Base-by-base conservation (phyloP, 495 filamentous ascomycete genomes). In the Aspergillus sclerotiicarbonarius region DNA sequence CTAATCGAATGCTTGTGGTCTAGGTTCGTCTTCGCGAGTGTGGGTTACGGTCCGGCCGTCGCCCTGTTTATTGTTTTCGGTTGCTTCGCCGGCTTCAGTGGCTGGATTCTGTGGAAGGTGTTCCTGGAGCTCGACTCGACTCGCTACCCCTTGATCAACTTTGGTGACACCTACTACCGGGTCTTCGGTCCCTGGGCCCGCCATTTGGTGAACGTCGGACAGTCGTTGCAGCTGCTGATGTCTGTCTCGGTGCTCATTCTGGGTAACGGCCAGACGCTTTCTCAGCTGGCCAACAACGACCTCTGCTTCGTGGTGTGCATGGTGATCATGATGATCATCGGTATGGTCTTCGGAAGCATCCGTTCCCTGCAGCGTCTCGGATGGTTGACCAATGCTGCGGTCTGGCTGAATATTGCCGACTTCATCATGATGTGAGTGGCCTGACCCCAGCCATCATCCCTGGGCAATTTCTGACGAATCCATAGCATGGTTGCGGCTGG, bases 171-270 rank as follows among this genome's bases (percentile, higher is more conserved):
- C 43, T 45, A 18, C 15, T 45, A 13, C 15, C 43, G 43, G 13
- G 16, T 45, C 43, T 45, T n/a, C 43, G 43, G 43, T n/a, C 19
- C 43, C 43, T 18, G 19, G 43, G 15, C 43, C 19, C 43, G 43
- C 19, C 43, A 45, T n/a, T 18, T 45, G 9, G 19, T 45, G 9
- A 45, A 45, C 43, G 4, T 45, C 43, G 43, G 43, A 18, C 43
- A 45, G 19, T 45, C 43, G 43, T n/a, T 45, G 43, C 43, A 45
- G 43, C 43, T 45, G 43, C 43, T 45, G 5, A n/a, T 45, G 43
- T 18, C 15, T 8, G 43, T 45, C n/a, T 16, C 43, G 1, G 43
- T 45, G 15, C 43, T 45, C 8, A 45, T 45, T 45, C 43, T 45
- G 1, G 43, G 43, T 18, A 45, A 45, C 43, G 43, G n/a, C 15